These are phyloP conservation scores for Aspergillus sp. DNA, from an alignment of 2,329 filamentous ascomycete species.

Conservation along the genomic window DNA sequence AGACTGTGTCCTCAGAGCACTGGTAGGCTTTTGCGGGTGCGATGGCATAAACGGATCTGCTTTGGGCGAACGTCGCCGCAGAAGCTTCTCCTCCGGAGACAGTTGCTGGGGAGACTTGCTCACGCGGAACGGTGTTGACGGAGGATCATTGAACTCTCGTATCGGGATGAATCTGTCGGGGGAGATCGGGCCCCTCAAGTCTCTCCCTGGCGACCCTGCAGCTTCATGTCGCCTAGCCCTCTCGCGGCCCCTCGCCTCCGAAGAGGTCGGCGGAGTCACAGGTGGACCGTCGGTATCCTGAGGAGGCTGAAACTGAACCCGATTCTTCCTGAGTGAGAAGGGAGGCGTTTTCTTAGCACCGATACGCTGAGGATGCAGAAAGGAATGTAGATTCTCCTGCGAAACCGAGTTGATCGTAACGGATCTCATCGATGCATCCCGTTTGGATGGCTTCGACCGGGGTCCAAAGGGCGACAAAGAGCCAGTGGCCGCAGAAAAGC, in stretches of 20 bases:
- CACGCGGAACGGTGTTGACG: constrained; percentile 43
- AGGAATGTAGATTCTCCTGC: background rate
- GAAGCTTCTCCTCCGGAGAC: constrained; percentile 37
- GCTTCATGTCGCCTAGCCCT: constrained; percentile 10
- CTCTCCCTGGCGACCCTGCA: constrained; percentile 5
- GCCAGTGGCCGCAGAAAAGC: background rate
- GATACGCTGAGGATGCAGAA: background rate
- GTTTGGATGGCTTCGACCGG: constrained; percentile 2
- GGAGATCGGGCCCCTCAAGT: constrained; percentile 19
- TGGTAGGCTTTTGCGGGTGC: constrained; percentile 17
- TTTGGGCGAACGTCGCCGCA: constrained; percentile 34
- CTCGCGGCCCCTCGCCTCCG: constrained; percentile 9
- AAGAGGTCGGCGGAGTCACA: constrained; percentile 1
- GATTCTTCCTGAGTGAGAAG: background rate
- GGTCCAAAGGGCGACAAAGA: constrained; percentile 9
- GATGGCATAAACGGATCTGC: constrained; percentile 47
- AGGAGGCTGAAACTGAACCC: background rate
- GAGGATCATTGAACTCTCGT: constrained; percentile 33
- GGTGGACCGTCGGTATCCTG: background rate
- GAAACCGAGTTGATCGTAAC: background rate
- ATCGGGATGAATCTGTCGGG: constrained; percentile 52
- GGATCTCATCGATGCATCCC: background rate
- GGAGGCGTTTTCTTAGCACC: background rate
- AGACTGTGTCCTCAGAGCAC: constrained; percentile 6
- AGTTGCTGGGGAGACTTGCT: constrained; percentile 41